Evolutionary conservation across 805 yeast species (phyloP).

Genomic region (fission yeast (Schizosaccharomyces pombe)): DNA sequence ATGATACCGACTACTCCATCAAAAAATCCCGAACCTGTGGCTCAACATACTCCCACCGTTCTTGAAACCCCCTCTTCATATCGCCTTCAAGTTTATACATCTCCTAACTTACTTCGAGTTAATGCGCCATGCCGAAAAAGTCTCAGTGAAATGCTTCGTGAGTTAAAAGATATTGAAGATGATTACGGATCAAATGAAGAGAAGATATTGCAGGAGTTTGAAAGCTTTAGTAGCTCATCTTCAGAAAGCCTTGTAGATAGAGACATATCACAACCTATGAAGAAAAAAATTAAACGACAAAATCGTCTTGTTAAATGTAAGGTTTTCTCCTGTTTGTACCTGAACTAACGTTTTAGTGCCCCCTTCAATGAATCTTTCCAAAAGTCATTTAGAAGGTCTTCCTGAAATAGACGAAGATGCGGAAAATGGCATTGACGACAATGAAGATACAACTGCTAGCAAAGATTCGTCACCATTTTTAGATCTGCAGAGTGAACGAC

Average conservation of each 20-base stretch:
- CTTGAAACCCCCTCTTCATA: not conserved
- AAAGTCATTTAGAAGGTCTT: not conserved
- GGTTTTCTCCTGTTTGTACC: not conserved
- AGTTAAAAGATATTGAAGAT: not conserved
- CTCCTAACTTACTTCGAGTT: not conserved
- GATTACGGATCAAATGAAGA: constrained; percentile 1
- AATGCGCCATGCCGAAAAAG: not conserved
- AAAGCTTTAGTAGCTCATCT: not conserved
- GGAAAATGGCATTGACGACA: not conserved
- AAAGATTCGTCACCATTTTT: too few species aligned
- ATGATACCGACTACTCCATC: not conserved
- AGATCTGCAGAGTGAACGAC: not conserved
- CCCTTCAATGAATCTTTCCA: not conserved
- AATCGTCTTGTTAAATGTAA: not conserved
- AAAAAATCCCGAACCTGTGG: too few species aligned
- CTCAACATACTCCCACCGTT: not conserved
- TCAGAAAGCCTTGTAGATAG: not conserved
- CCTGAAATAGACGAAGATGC: not conserved
- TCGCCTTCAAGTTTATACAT: not conserved
- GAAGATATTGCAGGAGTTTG: not conserved
- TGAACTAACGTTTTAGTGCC: not conserved
- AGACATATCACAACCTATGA: not conserved
- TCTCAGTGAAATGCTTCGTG: not conserved
- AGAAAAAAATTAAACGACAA: not conserved
- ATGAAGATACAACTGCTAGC: not conserved